Evolutionary conservation across 495 filamentous ascomycete species (phyloP).

Genomic region (Hamigera avellanea): DNA sequence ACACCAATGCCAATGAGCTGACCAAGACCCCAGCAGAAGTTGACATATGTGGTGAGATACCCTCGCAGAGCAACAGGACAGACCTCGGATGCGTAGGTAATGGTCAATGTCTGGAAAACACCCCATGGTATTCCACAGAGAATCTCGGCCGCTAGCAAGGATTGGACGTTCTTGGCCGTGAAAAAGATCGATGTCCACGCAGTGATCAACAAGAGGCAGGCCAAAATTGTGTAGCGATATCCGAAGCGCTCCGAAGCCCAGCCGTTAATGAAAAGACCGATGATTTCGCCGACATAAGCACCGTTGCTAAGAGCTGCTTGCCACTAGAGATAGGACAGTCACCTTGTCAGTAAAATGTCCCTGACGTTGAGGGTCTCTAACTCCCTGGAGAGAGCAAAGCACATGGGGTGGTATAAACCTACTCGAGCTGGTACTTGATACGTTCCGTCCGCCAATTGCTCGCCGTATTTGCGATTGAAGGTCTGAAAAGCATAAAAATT

Average conservation of each 20-base stretch:
- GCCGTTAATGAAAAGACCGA: slow-evolving; percentile 68
- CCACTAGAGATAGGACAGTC: slow-evolving; percentile 47
- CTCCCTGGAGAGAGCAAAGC: background rate
- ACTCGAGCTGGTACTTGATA: slow-evolving; percentile 55
- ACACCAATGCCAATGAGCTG: slow-evolving; percentile 67
- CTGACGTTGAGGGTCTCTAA: background rate
- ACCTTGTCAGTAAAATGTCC: slow-evolving; percentile 3
- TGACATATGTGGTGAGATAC: slow-evolving; percentile 71
- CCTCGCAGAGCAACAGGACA: slow-evolving; percentile 60
- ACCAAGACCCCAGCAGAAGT: slow-evolving; percentile 72
- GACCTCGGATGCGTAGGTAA: slow-evolving; percentile 74
- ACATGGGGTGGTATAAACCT: too few relatives aligned
- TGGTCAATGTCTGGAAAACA: slow-evolving; percentile 68
- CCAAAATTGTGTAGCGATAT: slow-evolving; percentile 61
- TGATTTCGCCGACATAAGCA: slow-evolving; percentile 54
- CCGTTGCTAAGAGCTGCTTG: slow-evolving; percentile 68
- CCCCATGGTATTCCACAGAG: slow-evolving; percentile 73
- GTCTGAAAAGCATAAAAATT: slow-evolving; percentile 36
- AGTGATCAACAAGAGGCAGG: slow-evolving; percentile 50
- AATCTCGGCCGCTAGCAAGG: slow-evolving; percentile 62
- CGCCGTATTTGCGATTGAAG: slow-evolving; percentile 63
- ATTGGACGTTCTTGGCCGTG: slow-evolving; percentile 56
- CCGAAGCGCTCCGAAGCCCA: slow-evolving; percentile 66
- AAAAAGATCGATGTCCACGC: slow-evolving; percentile 69
- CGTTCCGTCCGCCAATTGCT: slow-evolving; percentile 36